These are phyloP conservation scores for Puccinia polysora DNA, from an alignment of 1,284 basidiomycete genomes.

Conservation along the genomic window DNA sequence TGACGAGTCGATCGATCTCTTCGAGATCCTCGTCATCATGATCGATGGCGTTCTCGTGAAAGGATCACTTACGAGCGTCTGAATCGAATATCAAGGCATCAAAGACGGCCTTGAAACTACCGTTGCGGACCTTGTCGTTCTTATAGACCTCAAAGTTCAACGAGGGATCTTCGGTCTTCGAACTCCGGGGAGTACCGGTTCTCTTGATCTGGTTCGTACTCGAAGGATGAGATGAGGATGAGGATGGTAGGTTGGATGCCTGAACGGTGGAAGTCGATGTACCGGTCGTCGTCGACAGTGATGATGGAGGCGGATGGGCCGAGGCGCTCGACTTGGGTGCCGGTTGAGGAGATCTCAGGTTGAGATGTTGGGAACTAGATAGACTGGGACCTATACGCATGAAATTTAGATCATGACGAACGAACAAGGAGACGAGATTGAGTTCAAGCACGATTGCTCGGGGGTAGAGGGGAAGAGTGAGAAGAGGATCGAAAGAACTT, in stretches of 20 bases:
- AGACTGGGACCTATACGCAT: slow-evolving; percentile 21
- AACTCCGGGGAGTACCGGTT: slow-evolving; percentile 6
- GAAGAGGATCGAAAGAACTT: not conserved
- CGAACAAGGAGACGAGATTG: not conserved
- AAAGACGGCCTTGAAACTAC: slow-evolving; percentile 83
- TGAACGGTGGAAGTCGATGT: not conserved
- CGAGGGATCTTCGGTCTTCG: slow-evolving; percentile 26
- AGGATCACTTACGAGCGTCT: slow-evolving; percentile 66
- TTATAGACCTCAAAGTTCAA: slow-evolving; percentile 48
- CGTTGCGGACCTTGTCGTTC: slow-evolving; percentile 74
- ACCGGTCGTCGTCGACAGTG: not conserved
- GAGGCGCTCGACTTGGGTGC: not conserved
- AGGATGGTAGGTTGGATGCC: not conserved
- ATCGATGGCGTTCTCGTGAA: too few relatives aligned
- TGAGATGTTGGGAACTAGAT: not conserved
- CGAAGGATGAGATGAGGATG: not conserved
- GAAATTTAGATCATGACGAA: too few relatives aligned
- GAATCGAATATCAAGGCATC: slow-evolving; percentile 81
- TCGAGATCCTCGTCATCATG: too few relatives aligned
- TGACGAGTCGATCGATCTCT: not conserved
- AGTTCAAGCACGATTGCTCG: not conserved
- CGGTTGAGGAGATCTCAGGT: slow-evolving; percentile 9
- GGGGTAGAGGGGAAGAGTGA: not conserved
- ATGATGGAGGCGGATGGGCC: not conserved
- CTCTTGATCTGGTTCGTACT: not conserved